These are phyloP conservation scores for Phaeosphaeria sp. DNA, from an alignment of 2,329 filamentous ascomycete species.

Conservation along the genomic window DNA sequence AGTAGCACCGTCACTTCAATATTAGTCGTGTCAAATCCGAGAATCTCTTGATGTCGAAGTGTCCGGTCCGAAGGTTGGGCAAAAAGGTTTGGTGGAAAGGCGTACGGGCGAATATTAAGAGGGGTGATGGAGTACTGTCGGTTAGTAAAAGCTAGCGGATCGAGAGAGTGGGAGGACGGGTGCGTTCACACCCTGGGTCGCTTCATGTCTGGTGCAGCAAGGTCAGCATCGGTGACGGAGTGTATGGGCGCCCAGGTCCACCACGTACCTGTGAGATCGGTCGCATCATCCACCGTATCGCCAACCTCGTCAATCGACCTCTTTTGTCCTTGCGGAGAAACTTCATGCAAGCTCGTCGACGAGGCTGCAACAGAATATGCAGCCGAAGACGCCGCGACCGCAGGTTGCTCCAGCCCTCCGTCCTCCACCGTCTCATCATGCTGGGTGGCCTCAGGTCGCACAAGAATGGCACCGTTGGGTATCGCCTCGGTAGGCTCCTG, in stretches of 20 bases:
- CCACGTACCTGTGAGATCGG: constrained; percentile 37
- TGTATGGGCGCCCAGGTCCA: neutral
- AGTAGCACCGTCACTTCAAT: neutral
- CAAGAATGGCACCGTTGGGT: constrained; percentile 12
- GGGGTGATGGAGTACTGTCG: constrained; percentile 5
- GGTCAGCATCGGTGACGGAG: constrained; percentile 14
- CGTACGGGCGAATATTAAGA: neutral
- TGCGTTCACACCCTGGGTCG: constrained; percentile 38
- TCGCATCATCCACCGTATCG: constrained; percentile 33
- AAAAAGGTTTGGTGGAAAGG: neutral
- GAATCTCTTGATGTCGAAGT: neutral
- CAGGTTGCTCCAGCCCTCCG: constrained; percentile 28
- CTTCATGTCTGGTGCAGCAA: constrained; percentile 34
- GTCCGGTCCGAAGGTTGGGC: neutral
- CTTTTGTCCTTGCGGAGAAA: constrained; percentile 42
- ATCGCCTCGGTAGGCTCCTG: constrained; percentile 14
- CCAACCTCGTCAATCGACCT: constrained; percentile 43
- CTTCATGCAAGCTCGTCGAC: constrained; percentile 26
- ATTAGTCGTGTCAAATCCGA: neutral
- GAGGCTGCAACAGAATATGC: constrained; percentile 33
- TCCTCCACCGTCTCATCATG: constrained; percentile 31
- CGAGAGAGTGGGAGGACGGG: constrained; percentile 25
- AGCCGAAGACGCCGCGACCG: constrained; percentile 35
- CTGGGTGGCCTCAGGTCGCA: constrained; percentile 16
- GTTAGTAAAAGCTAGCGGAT: constrained; percentile 26